Evolutionary conservation across 257 asterid genomes (phyloP).

Genomic region (Przewalskia tangutica): DNA sequence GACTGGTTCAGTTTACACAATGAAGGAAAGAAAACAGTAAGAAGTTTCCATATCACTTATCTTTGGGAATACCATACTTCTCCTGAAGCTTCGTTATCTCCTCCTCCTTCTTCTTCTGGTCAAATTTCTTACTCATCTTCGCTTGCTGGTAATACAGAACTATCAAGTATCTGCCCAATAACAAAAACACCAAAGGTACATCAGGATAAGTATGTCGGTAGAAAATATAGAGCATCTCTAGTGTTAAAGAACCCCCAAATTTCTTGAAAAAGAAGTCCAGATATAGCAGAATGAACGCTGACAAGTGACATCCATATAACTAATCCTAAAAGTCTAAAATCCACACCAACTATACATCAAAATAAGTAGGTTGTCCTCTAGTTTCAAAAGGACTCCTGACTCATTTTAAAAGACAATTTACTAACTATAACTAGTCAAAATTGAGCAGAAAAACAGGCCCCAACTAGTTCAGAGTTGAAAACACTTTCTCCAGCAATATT

Average conservation of each 20-base stretch:
- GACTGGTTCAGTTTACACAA: background rate
- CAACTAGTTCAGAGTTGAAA: background rate
- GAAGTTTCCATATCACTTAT: constrained; percentile 23
- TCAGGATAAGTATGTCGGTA: background rate
- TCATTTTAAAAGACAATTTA: background rate
- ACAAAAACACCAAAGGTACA: background rate
- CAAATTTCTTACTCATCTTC: constrained; percentile 92
- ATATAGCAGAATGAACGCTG: background rate
- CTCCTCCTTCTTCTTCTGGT: constrained; percentile 87
- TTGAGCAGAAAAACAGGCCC: background rate
- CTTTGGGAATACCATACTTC: constrained; percentile 70
- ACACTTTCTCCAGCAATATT: background rate
- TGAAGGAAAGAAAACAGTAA: background rate
- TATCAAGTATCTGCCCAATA: constrained; percentile 34
- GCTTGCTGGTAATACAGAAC: constrained; percentile 91
- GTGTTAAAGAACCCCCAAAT: background rate
- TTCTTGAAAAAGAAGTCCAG: background rate
- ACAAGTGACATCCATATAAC: background rate
- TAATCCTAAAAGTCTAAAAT: background rate
- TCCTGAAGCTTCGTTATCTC: constrained; percentile 82
- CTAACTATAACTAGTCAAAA: background rate
- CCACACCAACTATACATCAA: background rate
- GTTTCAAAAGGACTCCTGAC: background rate
- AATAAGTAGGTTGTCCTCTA: background rate
- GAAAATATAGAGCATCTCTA: background rate